Evolutionary conservation across 441 rosid genomes (phyloP), one percentile per base, ranked within the genome.

Genomic region (Gossypium gossypioides): DNA sequence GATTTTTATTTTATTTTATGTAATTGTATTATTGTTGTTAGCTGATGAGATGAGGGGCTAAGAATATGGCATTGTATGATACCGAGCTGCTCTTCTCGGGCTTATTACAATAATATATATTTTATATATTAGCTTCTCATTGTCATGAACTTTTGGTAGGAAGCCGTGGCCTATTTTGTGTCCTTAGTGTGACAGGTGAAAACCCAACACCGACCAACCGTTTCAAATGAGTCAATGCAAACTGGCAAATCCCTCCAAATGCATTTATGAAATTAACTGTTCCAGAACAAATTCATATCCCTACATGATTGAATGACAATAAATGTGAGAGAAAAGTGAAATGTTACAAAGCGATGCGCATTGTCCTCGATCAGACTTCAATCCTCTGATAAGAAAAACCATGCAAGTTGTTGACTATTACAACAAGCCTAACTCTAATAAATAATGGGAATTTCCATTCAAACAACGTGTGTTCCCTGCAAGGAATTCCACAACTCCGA

Each of bases 401-500:
- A 55, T 19, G 18, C 8, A 55, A 55, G 15, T 19, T 34, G 2
- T 16, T 19, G 5, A 55, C 0, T 15, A 34, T 32, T 34, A 37
- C 42, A 37, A 58, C 13, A 59, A 44, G 46, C 51, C 21, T 37
- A 48, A 27, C 42, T 34, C 9, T 6, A 34, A 15, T 7, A 42
- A 4, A 34, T 21, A 15, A 44, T 24, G 29, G 13, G 34, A 37
- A 66, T 19, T 60, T 54, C 58, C 19, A 69, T 25, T 78, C 66
- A 81, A 68, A 46, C 71, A 1, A 62, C 63, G 46, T 74, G 76
- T 44, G 63, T 70, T 44, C 78, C 78, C 13, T 74, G 76, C 70
- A 79, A 71, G 18, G 78, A 57, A 68, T 72, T 75, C 86, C 90
- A 83, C 15, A 83, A n/a, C 25, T 75, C 76, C 5, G 73, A 72